Conservation (phyloP, 108 stramenopile genomes). For the Conticribra weissflogii region DNA sequence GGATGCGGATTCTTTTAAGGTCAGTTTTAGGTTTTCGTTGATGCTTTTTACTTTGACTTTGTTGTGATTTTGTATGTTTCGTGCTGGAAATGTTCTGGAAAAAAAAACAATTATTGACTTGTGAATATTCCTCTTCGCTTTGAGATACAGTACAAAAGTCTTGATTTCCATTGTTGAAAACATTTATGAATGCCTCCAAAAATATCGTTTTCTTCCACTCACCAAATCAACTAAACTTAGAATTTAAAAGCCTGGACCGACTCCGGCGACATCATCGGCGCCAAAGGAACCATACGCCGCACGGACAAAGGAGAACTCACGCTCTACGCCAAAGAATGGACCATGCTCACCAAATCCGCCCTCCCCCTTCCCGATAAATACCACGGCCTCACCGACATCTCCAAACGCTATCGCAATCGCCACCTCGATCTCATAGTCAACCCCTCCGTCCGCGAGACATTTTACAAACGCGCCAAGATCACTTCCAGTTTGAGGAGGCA, state of each 20-base stretch:
- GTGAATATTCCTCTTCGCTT: no score
- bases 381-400: constrained; percentile 93
- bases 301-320: constrained; percentile 97
- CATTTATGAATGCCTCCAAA: no score
- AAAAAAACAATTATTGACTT: no score
- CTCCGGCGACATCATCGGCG: constrained; percentile 94
- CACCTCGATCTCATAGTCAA: constrained; percentile 97
- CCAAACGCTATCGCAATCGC: constrained; percentile 94
- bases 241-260: constrained; percentile 95
- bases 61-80: no score
- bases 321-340: constrained; percentile 93
- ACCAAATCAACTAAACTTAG: constrained; percentile 22
- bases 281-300: constrained; percentile 88
- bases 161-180: no score
- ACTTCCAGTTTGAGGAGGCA: constrained; percentile 86
- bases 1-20: constrained; percentile 74
- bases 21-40: constrained; percentile 22
- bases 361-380: constrained; percentile 96
- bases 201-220: neutral
- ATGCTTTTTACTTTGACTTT: no score
- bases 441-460: constrained; percentile 89
- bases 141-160: no score
- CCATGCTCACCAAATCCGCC: constrained; percentile 95
- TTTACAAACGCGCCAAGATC: constrained; percentile 89
- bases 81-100: no score